phyloP scores from a whole-genome alignment of 129 eudicot species.

The Escallonia rubra region DNA sequence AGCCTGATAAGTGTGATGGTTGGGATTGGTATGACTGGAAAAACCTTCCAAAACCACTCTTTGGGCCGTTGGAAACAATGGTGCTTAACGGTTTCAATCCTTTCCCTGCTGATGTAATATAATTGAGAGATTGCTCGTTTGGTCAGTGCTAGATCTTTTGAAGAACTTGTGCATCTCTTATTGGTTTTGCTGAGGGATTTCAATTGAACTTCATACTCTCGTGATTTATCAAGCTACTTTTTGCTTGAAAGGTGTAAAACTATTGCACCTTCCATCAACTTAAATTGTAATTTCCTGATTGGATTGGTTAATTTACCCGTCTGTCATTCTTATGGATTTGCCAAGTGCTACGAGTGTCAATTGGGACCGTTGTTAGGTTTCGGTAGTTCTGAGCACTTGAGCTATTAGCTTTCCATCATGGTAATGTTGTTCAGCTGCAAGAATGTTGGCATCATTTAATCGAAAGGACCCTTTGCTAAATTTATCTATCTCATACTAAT shows the following conservation, averaged over 20 bases:
- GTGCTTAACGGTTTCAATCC: slow-evolving; percentile 48
- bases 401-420: not conserved
- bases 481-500: not conserved
- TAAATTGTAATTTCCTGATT: too few relatives aligned
- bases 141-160: not conserved
- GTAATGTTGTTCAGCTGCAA: too few relatives aligned
- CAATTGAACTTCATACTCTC: not conserved
- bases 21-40: slow-evolving; percentile 94
- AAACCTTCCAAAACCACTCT: slow-evolving; percentile 60
- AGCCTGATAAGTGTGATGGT: slow-evolving; percentile 91
- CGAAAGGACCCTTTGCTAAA: not conserved
- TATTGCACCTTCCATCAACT: too few relatives aligned
- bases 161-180: not conserved
- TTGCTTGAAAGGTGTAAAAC: too few relatives aligned
- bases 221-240: too few relatives aligned
- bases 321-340: not conserved
- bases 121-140: slow-evolving; percentile 4
- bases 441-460: not conserved
- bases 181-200: not conserved
- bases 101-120: slow-evolving; percentile 24
- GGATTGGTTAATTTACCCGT: too few relatives aligned
- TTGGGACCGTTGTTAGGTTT: too few relatives aligned
- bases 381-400: too few relatives aligned
- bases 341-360: not conserved
- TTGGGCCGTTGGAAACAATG: slow-evolving; percentile 53